Percentiles rank a stretch among this genome's conserved stretches.
Conservation (phyloP, 2,329 filamentous ascomycete genomes). For the Diaporthe nobilis region DNA sequence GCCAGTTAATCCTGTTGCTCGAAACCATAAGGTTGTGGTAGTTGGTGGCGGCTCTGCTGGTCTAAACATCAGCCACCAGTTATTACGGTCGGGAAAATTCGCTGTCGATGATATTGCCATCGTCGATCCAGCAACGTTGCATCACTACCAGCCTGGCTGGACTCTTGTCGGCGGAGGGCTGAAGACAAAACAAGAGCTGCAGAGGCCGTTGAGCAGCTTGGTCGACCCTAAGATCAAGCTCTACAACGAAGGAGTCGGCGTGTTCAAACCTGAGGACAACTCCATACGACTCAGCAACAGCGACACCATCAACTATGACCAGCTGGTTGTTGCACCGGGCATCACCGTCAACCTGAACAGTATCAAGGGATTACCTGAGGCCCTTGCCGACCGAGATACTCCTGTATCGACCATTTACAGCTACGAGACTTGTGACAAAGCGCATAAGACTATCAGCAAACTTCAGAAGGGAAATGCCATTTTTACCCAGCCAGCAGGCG, state of each 20-base stretch:
- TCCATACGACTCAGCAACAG: conserved; percentile 52
- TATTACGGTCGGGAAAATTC: conserved; percentile 45
- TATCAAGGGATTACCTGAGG: conserved; percentile 52
- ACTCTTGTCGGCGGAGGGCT: conserved; percentile 55
- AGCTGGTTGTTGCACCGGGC: conserved; percentile 55
- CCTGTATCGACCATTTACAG: conserved; percentile 55
- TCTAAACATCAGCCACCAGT: conserved; percentile 42
- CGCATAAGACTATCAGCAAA: conserved; percentile 52
- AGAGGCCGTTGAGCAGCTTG: conserved; percentile 48
- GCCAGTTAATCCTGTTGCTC: neutral
- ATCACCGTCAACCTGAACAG: conserved; percentile 53
- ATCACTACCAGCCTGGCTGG: conserved; percentile 56
- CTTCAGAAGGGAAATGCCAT: conserved; percentile 54
- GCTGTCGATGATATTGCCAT: conserved; percentile 53
- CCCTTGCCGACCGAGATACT: conserved; percentile 51
- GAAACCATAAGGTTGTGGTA: conserved; percentile 43
- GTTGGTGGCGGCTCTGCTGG: conserved; percentile 47
- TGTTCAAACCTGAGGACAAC: conserved; percentile 54
- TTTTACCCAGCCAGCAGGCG: conserved; percentile 55
- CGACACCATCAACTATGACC: conserved; percentile 53
- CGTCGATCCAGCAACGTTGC: conserved; percentile 51
- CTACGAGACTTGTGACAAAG: conserved; percentile 52
- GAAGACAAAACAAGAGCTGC: conserved; percentile 48
- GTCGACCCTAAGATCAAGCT: conserved; percentile 53
- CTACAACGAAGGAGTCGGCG: conserved; percentile 51